A percentile compares a stretch with the other conserved stretches of the same genome.
Evolutionary conservation across 192 early-diverging fungal species (phyloP).

Genomic region (Glomus cerebriforme): DNA sequence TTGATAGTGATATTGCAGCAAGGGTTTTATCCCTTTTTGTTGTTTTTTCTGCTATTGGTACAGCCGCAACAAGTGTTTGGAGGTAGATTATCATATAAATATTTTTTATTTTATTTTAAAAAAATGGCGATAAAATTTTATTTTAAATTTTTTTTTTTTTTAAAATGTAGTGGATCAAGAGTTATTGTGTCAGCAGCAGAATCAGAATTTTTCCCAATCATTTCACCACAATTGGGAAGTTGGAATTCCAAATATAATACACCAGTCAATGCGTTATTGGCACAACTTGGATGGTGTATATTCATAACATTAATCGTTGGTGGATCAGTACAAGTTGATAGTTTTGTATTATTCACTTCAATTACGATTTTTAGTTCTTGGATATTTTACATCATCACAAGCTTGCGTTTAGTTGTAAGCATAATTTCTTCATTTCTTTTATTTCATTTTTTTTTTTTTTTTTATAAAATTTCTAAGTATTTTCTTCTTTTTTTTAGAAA

Average conservation of each 20-base stretch:
- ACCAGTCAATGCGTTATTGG: neutral
- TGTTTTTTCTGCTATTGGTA: neutral
- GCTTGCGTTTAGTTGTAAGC: neutral
- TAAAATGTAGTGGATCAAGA: neutral
- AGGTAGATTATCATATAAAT: neutral
- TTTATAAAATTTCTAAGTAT: neutral
- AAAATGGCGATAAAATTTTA: neutral
- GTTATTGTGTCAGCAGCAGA: neutral
- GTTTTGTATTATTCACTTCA: neutral
- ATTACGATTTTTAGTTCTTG: neutral
- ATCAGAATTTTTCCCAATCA: neutral
- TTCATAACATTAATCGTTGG: neutral
- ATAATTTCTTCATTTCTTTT: neutral
- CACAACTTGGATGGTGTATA: neutral
- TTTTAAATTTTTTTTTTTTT: neutral
- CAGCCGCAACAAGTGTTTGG: neutral
- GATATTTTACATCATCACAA: neutral
- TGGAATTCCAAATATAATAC: neutral
- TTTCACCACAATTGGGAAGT: neutral
- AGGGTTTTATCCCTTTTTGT: neutral
- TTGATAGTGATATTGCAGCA: neutral
- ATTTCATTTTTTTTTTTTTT: neutral
- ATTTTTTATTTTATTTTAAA: no score
- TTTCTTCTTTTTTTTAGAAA: neutral
- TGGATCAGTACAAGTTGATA: neutral